phyloP scores from a whole-genome alignment of 1,139 yeast species.

The Saccharomyces hybrid region DNA sequence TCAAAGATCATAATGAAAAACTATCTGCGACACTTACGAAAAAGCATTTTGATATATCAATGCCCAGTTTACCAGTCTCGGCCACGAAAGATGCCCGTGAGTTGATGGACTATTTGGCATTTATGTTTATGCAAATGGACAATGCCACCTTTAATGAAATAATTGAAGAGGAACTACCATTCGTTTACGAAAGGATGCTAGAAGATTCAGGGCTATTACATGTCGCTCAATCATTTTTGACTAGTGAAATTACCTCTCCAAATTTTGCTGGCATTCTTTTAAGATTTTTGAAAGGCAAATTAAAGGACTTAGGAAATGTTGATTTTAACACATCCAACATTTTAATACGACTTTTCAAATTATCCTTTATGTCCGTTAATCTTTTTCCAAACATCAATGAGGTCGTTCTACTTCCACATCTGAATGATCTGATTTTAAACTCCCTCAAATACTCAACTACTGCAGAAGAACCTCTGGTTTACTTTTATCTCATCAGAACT shows the following conservation, averaged over 20 bases:
- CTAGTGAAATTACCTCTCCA: conserved; percentile 88
- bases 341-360: conserved; percentile 74
- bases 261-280: conserved; percentile 85
- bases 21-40: conserved; percentile 18
- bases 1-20: conserved; percentile 46
- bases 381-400: conserved; percentile 85
- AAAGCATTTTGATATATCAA: conserved; percentile 57
- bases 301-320: conserved; percentile 74
- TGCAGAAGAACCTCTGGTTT: conserved; percentile 88
- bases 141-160: conserved; percentile 95
- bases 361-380: conserved; percentile 93
- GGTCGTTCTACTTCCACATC: conserved; percentile 76
- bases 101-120: conserved; percentile 90
- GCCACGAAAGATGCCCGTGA: conserved; percentile 93
- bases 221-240: conserved; percentile 87
- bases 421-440: conserved; percentile 72
- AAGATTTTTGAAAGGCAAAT: conserved; percentile 62
- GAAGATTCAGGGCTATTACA: conserved; percentile 83
- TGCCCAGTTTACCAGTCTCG: conserved; percentile 75
- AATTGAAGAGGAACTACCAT: conserved; percentile 71
- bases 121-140: conserved; percentile 88
- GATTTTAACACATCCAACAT: conserved; percentile 75
- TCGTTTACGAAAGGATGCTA: conserved; percentile 70
- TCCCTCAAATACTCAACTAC: conserved; percentile 74
- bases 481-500: conserved; percentile 80